Conservation (phyloP, 345 rosid genomes). For the Dipteronia sinensis region DNA sequence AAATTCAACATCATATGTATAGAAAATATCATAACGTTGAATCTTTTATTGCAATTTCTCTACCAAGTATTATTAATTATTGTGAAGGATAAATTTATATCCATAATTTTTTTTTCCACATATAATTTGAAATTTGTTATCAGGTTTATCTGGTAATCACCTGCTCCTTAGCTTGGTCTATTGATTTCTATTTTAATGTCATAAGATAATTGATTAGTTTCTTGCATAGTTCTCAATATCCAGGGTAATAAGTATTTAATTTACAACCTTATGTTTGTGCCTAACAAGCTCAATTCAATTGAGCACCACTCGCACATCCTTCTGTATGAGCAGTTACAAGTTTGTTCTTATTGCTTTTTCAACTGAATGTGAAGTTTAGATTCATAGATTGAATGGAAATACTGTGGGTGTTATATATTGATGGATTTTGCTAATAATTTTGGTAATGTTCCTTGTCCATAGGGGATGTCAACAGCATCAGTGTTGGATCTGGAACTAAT, state of each 20-base stretch:
- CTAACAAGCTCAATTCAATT: conserved; percentile 1
- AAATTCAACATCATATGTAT: neutral
- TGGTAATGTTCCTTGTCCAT: conserved; percentile 14
- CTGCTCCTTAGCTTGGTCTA: neutral
- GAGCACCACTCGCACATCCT: neutral
- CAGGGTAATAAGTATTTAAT: neutral
- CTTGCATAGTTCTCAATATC: neutral
- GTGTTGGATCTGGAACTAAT: conserved; percentile 88
- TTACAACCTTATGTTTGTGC: neutral
- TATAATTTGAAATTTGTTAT: neutral
- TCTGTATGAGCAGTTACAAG: neutral
- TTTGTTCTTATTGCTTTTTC: conserved; percentile 7
- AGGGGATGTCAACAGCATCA: conserved; percentile 89
- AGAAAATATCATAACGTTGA: neutral
- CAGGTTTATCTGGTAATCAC: neutral
- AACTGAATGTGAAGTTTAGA: neutral
- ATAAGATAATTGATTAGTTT: neutral
- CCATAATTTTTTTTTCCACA: neutral
- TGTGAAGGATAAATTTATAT: neutral
- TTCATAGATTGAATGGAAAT: neutral
- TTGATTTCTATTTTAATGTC: neutral
- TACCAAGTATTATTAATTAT: neutral
- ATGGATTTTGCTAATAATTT: conserved; percentile 6
- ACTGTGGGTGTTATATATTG: neutral
- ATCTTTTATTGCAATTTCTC: neutral